phyloP scores from a whole-genome alignment of 495 filamentous ascomycete genomes.

The Aspergillus ellipticus region DNA sequence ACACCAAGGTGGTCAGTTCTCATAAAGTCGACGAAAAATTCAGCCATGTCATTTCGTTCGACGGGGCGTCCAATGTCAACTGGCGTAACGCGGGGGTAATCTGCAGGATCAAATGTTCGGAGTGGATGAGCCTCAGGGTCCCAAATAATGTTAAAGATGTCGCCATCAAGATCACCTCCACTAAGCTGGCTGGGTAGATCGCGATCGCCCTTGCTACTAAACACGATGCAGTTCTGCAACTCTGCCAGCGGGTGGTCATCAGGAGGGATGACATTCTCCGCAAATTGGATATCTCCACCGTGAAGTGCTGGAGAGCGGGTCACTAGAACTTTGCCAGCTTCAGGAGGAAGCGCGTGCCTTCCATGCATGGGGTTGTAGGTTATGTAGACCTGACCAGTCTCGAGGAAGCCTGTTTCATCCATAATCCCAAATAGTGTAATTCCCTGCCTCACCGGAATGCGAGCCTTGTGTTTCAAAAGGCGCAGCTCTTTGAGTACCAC shows the following conservation, averaged over 20 bases:
- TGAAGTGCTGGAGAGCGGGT: conserved; percentile 74
- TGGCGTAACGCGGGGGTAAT: conserved; percentile 57
- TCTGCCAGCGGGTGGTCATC: conserved; percentile 52
- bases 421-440: conserved; percentile 74
- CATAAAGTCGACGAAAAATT: conserved; percentile 82
- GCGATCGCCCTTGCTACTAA: conserved; percentile 62
- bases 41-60: conserved; percentile 56
- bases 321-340: conserved; percentile 46
- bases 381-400: conserved; percentile 43
- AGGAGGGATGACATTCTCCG: conserved; percentile 51
- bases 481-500: conserved; percentile 62
- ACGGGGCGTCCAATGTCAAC: conserved; percentile 56
- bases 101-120: conserved; percentile 51
- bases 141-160: conserved; percentile 72
- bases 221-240: conserved; percentile 71
- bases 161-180: conserved; percentile 81
- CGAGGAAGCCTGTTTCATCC: conserved; percentile 70
- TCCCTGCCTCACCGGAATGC: conserved; percentile 66
- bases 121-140: conserved; percentile 46
- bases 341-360: conserved; percentile 8
- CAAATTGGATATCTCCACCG: conserved; percentile 74
- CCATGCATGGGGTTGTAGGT: conserved; percentile 16
- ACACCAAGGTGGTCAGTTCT: conserved; percentile 66
- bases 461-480: conserved; percentile 68
- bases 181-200: conserved; percentile 74